These are phyloP conservation scores for Coemansia sp. DNA, from an alignment of 192 early-diverging fungal genomes.

Conservation along the genomic window DNA sequence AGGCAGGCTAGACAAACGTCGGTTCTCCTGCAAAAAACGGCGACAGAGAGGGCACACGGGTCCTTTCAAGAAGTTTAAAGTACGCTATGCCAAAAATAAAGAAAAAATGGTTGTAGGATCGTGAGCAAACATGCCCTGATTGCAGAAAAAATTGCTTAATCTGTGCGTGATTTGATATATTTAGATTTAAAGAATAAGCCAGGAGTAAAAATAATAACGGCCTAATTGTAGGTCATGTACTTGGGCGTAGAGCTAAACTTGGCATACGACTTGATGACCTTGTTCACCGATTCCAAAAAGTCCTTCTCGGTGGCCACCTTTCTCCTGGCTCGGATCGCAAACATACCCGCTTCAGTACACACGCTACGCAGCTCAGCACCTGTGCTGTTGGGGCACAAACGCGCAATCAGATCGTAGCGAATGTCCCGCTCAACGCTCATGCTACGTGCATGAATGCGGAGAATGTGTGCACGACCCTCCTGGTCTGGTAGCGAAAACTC, in stretches of 20 bases:
- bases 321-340: slow-evolving; percentile 95
- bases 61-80: neutral
- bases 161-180: neutral
- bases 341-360: slow-evolving; percentile 99
- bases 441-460: slow-evolving; percentile 97
- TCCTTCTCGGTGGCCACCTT: slow-evolving; percentile 99
- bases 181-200: neutral
- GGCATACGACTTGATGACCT: slow-evolving; percentile 99
- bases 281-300: slow-evolving; percentile 98
- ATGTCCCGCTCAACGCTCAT: slow-evolving; percentile 99
- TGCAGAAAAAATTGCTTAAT: slow-evolving; percentile 10
- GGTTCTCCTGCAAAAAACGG: neutral
- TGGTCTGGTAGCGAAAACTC: slow-evolving; percentile 97
- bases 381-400: slow-evolving; percentile 98
- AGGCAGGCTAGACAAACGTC: neutral
- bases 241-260: slow-evolving; percentile 98
- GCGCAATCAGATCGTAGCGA: slow-evolving; percentile 96
- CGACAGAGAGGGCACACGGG: neutral
- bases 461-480: slow-evolving; percentile 93
- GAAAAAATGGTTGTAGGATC: neutral
- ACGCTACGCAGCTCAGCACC: slow-evolving; percentile 98
- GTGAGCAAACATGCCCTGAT: neutral
- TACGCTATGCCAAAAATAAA: neutral
- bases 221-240: slow-evolving; percentile 81
- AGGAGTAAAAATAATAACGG: neutral